Percentiles rank a stretch among this genome's conserved stretches.
Evolutionary conservation across 331 rosid genomes (phyloP).

Genomic region (Malus hybrid): DNA sequence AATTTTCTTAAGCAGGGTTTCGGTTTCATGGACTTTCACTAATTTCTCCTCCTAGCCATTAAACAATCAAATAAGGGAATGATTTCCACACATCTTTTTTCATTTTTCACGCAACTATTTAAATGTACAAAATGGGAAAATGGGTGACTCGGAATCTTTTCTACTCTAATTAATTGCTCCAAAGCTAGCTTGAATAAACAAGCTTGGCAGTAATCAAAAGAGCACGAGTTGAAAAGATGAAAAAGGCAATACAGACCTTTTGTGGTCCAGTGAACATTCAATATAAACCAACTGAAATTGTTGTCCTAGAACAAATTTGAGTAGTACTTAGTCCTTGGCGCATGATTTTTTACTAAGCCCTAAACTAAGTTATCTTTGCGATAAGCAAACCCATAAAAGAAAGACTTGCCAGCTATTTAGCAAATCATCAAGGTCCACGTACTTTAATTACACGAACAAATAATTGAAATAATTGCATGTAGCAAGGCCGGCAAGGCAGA

Average conservation of each 20-base stretch:
- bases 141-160: background rate
- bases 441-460: background rate
- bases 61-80: background rate
- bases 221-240: constrained; percentile 19
- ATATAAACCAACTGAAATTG: constrained; percentile 2
- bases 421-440: background rate
- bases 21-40: background rate
- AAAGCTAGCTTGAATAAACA: background rate
- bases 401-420: background rate
- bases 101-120: background rate
- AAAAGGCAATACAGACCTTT: background rate
- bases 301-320: background rate
- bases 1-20: background rate
- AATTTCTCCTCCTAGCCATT: background rate
- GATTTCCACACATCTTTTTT: background rate
- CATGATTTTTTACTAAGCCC: background rate
- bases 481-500: background rate
- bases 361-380: background rate
- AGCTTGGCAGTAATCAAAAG: constrained; percentile 14
- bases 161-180: constrained; percentile 15
- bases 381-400: background rate
- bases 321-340: background rate
- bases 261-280: constrained; percentile 54
- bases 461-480: background rate
- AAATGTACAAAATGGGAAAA: background rate